Base-by-base conservation (phyloP, 2,329 filamentous ascomycete genomes). In the Aspergillus sp. region DNA sequence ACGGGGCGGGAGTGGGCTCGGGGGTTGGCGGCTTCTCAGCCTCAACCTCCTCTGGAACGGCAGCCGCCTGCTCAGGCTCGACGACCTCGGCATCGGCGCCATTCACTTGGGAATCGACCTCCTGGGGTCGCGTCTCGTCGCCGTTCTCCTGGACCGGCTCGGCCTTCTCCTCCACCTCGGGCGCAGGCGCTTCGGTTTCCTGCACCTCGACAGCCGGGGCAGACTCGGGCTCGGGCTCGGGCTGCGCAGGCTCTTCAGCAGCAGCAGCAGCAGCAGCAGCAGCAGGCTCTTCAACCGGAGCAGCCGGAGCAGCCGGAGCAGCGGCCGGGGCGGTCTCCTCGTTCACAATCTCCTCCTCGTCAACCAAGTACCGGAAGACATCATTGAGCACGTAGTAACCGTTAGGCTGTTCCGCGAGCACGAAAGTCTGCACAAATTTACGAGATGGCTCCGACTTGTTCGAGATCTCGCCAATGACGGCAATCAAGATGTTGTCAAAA, bases 381-480 rank as follows among this genome's bases (percentile, higher is more conserved):
- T 99, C 95, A 78, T 99, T 99, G 69, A 99, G 86, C 36, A 99
- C 94, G 70, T 96, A 99, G 83, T 98, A 99, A 65, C 95, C 95
- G 58, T 94, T 96, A 53, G 92, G 92, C 81, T 99, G 95, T 77
- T 94, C 88, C 52, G 95, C 95, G 63, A 99, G 90, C 63, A 99
- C 91, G 70, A 99, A 99, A 55, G 94, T 98, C 84, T 99, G 95
- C 46, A 93, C 90, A 73, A 99, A 99, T 78, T 97, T 97, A 82
- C 91, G 93, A 71, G 94, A 91, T 60, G 95, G 91, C 65, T 89
- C 88, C 52, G 87, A 87, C 78, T 96, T 96, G 86, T 96, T 97
- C 71, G 93, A 96, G 71, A 95, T 96, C 80, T 98, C 94, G 66
- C 95, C 95, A 73, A 99, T 97, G 70, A 98, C 95, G 78, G 96